Evolutionary conservation across 176 grass and related monocot genomes (phyloP), one percentile per base, ranked within the genome.

Genomic region (Triticum turgidum): DNA sequence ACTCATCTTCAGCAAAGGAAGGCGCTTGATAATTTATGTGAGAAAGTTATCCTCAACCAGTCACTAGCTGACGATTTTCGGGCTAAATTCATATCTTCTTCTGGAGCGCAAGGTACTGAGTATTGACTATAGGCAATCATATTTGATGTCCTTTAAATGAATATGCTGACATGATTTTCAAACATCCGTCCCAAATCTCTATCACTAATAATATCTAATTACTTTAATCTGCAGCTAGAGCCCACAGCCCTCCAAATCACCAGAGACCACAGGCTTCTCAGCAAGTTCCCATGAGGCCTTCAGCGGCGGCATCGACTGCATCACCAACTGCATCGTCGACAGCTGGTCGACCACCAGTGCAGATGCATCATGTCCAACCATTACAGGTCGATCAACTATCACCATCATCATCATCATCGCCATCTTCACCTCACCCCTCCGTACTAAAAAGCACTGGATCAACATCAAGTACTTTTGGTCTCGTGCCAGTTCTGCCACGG

Each of bases 41-140:
- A 69, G 39, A 95, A 95, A 91, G 89, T 98, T 81, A 34, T 69
- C 13, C 51, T 90, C 21, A 93, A 95, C 78, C 89, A 95, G 84
- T 84, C 88, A 79, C 71, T 98, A 67, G 91, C 91, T 33, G 95
- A 95, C 58, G 91, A 98, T 83, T 98, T 95, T 86, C 85, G 93
- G 49, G 86, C 68, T 52, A 95, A 98, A 90, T 95, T 98, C 73
- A 87, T 95, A 83, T 90, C 92, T 39, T 67, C 80, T 62, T 85
- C 87, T 44, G 85, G 78, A 83, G 42, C 54, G 8, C 83, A 87
- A 63, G 86, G 90, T 90, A 89, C 35, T 58, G 54, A 58, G 54
- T 2, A 58, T 58, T 68, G 25, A 72, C 41, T 15, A 27, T 76
- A 63, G 37, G 32, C 10, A 68, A 85, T 78, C 54, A 65, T 38